Percentiles rank a stretch among this genome's conserved stretches.
Evolutionary conservation across 2,329 filamentous ascomycete genomes (phyloP).

Genomic region (Colletotrichum paranaense): DNA sequence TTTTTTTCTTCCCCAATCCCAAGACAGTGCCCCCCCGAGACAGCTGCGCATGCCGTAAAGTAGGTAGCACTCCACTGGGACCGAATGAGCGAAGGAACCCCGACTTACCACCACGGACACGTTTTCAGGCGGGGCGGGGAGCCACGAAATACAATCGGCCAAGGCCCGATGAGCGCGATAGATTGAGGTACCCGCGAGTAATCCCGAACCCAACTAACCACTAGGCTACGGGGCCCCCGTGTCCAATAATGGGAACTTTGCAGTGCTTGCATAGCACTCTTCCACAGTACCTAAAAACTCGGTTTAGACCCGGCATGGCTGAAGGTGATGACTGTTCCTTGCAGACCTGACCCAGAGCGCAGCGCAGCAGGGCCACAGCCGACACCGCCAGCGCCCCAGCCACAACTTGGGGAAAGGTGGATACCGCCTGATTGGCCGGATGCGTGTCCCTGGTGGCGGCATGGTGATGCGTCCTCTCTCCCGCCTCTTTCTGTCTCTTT

Average conservation of each 20-base stretch:
- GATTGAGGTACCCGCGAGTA: background rate
- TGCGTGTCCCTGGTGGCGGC: background rate
- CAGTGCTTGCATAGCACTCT: background rate
- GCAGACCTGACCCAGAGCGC: background rate
- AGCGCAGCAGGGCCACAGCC: background rate
- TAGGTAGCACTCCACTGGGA: conserved; percentile 1
- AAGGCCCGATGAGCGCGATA: background rate
- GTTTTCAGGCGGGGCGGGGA: background rate
- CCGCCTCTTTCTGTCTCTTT: background rate
- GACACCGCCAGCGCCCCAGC: background rate
- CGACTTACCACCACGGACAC: background rate
- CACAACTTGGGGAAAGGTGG: background rate
- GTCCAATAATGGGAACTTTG: background rate
- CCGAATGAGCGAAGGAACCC: background rate
- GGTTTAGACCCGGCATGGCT: background rate
- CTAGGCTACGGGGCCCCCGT: background rate
- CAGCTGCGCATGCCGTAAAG: background rate
- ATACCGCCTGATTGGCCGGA: background rate
- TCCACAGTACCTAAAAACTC: background rate
- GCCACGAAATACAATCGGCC: background rate
- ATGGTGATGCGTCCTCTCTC: background rate
- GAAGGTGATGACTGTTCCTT: conserved; percentile 8
- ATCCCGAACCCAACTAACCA: background rate
- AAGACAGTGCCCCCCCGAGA: background rate
- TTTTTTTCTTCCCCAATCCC: background rate